Percentiles rank a stretch among this genome's conserved stretches.
Evolutionary conservation across 305 asterid species (phyloP).

Genomic region (Fraxinus dipetala): DNA sequence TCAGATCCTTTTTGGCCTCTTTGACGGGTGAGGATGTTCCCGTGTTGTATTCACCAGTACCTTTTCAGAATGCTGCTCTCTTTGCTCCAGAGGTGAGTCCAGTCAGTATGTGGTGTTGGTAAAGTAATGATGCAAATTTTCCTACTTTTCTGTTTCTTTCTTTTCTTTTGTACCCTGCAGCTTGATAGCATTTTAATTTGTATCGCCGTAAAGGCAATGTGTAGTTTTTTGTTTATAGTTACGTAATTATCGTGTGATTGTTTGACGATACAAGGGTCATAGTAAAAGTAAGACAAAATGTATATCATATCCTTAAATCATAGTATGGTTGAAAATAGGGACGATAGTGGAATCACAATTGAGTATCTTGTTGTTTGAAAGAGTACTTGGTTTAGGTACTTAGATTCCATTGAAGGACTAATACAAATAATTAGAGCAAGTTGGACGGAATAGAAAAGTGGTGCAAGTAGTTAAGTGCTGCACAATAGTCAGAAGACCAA

Average conservation of each 20-base stretch:
- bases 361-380: not conserved
- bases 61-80: conserved; percentile 69
- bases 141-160: not conserved
- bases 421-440: not conserved
- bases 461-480: not conserved
- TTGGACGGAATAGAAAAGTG: not conserved
- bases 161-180: not conserved
- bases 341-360: not conserved
- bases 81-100: conserved; percentile 74
- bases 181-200: not conserved
- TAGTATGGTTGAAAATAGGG: not conserved
- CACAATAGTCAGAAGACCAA: not conserved
- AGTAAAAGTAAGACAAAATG: not conserved
- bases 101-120: conserved; percentile 7
- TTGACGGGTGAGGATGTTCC: conserved; percentile 79
- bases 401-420: not conserved
- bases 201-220: conserved; percentile 14
- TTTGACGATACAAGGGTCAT: not conserved
- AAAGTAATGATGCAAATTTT: not conserved
- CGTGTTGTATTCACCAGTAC: conserved; percentile 68
- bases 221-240: not conserved
- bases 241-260: not conserved
- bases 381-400: not conserved
- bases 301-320: not conserved
- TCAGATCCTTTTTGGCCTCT: conserved; percentile 58